phyloP scores from a whole-genome alignment of 164 flowering plant genomes.

The Piper longum region DNA sequence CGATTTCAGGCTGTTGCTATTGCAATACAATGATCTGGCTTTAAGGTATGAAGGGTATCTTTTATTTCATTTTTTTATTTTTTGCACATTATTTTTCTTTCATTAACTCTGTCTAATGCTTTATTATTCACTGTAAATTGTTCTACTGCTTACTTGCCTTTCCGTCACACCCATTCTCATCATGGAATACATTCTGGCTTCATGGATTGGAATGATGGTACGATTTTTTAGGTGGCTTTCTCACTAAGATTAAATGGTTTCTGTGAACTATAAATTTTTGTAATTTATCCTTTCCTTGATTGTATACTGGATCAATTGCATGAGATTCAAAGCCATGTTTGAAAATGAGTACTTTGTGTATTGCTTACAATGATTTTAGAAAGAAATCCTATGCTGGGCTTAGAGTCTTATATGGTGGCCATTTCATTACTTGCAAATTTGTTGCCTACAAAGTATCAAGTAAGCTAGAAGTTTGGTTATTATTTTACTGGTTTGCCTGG shows the following conservation, averaged over 20 bases:
- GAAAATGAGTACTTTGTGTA: too few relatives aligned
- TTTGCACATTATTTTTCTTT: not conserved
- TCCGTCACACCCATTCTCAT: slow-evolving; percentile 82
- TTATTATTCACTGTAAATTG: slow-evolving; percentile 36
- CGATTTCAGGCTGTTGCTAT: slow-evolving; percentile 75
- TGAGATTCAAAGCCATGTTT: too few relatives aligned
- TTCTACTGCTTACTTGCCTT: slow-evolving; percentile 76
- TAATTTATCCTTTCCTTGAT: too few relatives aligned
- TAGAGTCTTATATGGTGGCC: too few relatives aligned
- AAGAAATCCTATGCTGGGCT: too few relatives aligned
- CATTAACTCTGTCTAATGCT: not conserved
- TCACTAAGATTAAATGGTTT: not conserved
- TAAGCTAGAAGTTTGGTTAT: too few relatives aligned
- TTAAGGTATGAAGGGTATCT: slow-evolving; percentile 40
- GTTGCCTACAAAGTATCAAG: too few relatives aligned
- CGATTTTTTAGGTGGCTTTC: not conserved
- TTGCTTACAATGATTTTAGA: too few relatives aligned
- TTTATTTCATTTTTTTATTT: not conserved
- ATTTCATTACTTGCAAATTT: too few relatives aligned
- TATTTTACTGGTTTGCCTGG: too few relatives aligned
- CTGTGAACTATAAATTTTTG: too few relatives aligned
- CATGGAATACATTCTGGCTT: slow-evolving; percentile 76
- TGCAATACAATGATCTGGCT: slow-evolving; percentile 81
- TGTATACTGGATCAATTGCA: too few relatives aligned
- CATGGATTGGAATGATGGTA: slow-evolving; percentile 99